Base-by-base conservation (phyloP, 805 yeast genomes). In the Barnettozyma populi region DNA sequence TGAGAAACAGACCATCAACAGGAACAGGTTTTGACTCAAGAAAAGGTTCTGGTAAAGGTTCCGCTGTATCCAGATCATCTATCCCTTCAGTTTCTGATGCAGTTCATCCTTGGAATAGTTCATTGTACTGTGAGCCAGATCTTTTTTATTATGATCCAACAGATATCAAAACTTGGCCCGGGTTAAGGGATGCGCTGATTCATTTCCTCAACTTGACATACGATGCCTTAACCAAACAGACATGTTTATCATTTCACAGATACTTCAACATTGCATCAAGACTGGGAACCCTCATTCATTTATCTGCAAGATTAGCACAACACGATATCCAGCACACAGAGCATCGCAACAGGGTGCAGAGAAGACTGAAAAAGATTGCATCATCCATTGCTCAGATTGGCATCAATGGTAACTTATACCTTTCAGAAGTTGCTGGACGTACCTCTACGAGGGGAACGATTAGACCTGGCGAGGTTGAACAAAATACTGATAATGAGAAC, bases 121-220 rank as follows among this genome's bases (percentile, higher is more conserved):
- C 61, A 1, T 48, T 56, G 44, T 56, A 62, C 59, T 52, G 63
- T 57, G 46, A 55, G 41, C 71, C 72, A 5, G 73, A 66, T 10
- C 52, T 78, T 9, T 84, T 84, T 59, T 82, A 82, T 58, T 71
- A 71, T 47, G 82, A 81, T 49, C 75, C 80, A 11, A 64, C 75
- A 10, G 92, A 86, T 60, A 67, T 83, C 21, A 66, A 71, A 19
- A 69, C 71, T 10, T 86, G 92, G 92, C 68, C 77, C 4, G 78
- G 73, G 20, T 61, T 83, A 36, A 68, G 71, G 39, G 75, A 73
- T 43, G 68, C 72, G 6, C 72, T 82, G 42, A 62, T 71, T 14
- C 74, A 68, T 52, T 69, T 77, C 41, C 63, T 81, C 13, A 76
- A 74, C 23, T 60, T 76, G 48, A 64, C 80, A 0, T 61, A 73